A percentile compares a stretch with the other conserved stretches of the same genome.
These are phyloP conservation scores for Malus sylvestris DNA, from an alignment of 306 rosid species.

Conservation along the genomic window DNA sequence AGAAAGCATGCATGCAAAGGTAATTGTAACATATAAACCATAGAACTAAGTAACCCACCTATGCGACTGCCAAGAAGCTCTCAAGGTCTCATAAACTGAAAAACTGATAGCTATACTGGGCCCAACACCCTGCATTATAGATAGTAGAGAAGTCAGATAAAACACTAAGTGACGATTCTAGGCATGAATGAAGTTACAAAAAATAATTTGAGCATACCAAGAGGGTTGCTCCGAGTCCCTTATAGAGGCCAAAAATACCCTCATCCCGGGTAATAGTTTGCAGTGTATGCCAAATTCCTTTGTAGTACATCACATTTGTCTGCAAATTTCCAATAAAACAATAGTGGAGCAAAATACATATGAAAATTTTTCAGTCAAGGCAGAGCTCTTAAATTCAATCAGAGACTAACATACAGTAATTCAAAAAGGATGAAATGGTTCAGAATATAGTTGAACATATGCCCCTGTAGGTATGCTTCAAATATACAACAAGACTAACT, in stretches of 20 bases:
- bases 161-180: background rate
- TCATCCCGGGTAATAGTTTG: conserved; percentile 74
- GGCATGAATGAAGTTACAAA: conserved; percentile 9
- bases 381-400: background rate
- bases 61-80: conserved; percentile 69
- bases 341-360: conserved; percentile 7
- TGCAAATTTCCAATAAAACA: conserved; percentile 37
- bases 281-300: conserved; percentile 76
- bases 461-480: background rate
- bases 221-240: conserved; percentile 96
- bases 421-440: background rate
- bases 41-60: conserved; percentile 42
- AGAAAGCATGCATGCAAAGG: background rate
- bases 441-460: background rate
- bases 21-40: background rate
- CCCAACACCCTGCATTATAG: conserved; percentile 75
- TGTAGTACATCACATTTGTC: conserved; percentile 71
- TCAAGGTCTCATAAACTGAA: conserved; percentile 78
- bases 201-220: conserved; percentile 50
- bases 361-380: background rate
- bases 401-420: background rate
- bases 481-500: background rate
- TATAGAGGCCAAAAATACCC: conserved; percentile 81
- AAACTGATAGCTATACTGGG: conserved; percentile 95
- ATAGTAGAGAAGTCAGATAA: conserved; percentile 14